Evolutionary conservation across 331 rosid species (phyloP).

Genomic region (Erythrophleum ivorense): DNA sequence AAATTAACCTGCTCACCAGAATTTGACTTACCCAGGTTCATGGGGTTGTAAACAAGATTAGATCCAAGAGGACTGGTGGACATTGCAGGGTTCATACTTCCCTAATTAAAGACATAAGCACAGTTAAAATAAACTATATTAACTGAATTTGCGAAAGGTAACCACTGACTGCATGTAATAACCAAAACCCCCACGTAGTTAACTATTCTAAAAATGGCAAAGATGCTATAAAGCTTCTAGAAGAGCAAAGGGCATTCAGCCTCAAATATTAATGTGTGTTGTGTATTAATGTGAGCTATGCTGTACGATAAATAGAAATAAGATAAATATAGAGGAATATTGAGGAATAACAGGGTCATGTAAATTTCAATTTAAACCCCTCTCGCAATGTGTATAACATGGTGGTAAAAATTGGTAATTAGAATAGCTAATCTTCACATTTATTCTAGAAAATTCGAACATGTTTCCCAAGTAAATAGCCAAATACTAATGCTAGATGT

Average conservation of each 20-base stretch:
- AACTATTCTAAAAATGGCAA: constrained; percentile 1
- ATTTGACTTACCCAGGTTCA: constrained; percentile 58
- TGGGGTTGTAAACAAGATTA: constrained; percentile 57
- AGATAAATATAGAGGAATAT: background rate
- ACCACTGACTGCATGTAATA: background rate
- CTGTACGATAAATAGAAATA: background rate
- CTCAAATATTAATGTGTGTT: constrained; percentile 10
- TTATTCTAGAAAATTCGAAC: constrained; percentile 13
- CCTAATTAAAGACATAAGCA: constrained; percentile 51
- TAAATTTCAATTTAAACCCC: background rate
- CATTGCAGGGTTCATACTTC: constrained; percentile 63
- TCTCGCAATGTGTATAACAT: constrained; percentile 6
- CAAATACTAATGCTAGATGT: constrained; percentile 18
- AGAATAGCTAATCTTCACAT: background rate
- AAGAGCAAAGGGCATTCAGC: constrained; percentile 10
- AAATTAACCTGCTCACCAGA: constrained; percentile 59
- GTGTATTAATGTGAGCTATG: constrained; percentile 11
- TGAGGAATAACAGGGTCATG: constrained; percentile 7
- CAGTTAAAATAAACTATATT: constrained; percentile 10
- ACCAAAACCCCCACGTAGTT: background rate
- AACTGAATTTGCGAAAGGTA: constrained; percentile 20
- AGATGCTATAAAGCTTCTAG: constrained; percentile 21
- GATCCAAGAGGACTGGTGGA: constrained; percentile 65
- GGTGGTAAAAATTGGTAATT: constrained; percentile 5
- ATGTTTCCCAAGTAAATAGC: constrained; percentile 27